Evolutionary conservation across 2,329 filamentous ascomycete genomes (phyloP).

Genomic region (Celoporthe dispersa): DNA sequence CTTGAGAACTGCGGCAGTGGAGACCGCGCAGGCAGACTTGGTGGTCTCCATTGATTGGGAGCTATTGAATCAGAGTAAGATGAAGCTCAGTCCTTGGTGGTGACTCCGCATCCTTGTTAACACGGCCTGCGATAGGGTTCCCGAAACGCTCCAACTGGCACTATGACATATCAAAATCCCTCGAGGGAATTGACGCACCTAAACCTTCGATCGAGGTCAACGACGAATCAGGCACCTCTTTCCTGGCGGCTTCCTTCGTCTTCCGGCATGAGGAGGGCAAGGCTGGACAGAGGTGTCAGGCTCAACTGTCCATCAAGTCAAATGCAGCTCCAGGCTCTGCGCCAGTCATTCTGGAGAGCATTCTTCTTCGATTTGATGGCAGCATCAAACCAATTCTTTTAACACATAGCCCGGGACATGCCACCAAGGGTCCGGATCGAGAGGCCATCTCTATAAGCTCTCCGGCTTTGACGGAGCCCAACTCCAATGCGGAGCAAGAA

Average conservation of each 20-base stretch:
- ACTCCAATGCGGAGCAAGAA: slow-evolving; percentile 33
- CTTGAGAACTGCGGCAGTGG: slow-evolving; percentile 60
- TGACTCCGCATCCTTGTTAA: slow-evolving; percentile 30
- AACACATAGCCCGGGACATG: slow-evolving; percentile 42
- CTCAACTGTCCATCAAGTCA: slow-evolving; percentile 63
- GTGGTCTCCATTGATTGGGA: slow-evolving; percentile 69
- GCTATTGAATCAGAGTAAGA: slow-evolving; percentile 61
- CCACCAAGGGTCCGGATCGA: not conserved
- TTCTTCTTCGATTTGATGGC: slow-evolving; percentile 62
- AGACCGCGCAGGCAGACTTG: slow-evolving; percentile 57
- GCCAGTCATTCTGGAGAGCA: slow-evolving; percentile 55
- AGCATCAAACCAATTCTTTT: slow-evolving; percentile 60
- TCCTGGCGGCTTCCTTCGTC: slow-evolving; percentile 50
- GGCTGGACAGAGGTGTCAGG: slow-evolving; percentile 62
- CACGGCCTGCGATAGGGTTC: slow-evolving; percentile 49
- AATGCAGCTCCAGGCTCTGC: slow-evolving; percentile 57
- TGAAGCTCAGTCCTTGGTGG: not conserved
- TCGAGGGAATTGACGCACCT: slow-evolving; percentile 52
- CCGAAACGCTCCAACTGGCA: slow-evolving; percentile 59
- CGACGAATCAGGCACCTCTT: slow-evolving; percentile 56
- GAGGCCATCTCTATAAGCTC: slow-evolving; percentile 36
- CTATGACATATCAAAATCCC: slow-evolving; percentile 62
- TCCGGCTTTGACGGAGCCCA: slow-evolving; percentile 36
- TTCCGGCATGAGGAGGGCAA: slow-evolving; percentile 31
- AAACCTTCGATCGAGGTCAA: slow-evolving; percentile 57